Conservation (phyloP, 2,329 filamentous ascomycete genomes). For the Pseudopithomyces maydicus region DNA sequence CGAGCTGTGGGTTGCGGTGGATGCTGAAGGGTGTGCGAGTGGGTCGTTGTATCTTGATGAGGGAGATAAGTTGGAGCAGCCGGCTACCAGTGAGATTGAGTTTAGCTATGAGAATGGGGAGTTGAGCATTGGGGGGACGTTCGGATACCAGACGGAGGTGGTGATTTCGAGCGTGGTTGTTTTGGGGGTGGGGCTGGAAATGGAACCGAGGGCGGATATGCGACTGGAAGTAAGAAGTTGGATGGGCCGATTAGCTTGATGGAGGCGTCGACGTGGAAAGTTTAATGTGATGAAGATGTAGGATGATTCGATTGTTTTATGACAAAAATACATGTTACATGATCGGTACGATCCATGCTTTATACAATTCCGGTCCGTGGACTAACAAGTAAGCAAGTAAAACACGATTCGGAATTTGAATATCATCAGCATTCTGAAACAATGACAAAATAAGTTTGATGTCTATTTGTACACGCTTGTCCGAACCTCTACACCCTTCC, state of each 20-base stretch:
- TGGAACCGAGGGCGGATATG: conserved; percentile 39
- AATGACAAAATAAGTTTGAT: too few relatives aligned
- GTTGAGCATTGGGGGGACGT: conserved; percentile 60
- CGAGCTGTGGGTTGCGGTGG: conserved; percentile 72
- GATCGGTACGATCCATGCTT: too few relatives aligned
- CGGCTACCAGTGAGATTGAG: conserved; percentile 58
- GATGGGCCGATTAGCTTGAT: conserved; percentile 49
- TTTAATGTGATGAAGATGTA: conserved; percentile 1
- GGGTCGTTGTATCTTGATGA: conserved; percentile 79
- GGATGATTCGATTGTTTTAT: too few relatives aligned
- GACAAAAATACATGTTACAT: too few relatives aligned
- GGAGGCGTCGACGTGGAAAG: conserved; percentile 17
- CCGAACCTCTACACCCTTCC: too few relatives aligned
- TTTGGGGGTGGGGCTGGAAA: conserved; percentile 18
- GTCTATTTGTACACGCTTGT: too few relatives aligned
- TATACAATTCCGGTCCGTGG: too few relatives aligned
- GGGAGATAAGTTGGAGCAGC: conserved; percentile 68
- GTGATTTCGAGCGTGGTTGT: conserved; percentile 35
- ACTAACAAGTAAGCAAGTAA: too few relatives aligned
- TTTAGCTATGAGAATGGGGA: conserved; percentile 64
- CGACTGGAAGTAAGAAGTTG: conserved; percentile 58
- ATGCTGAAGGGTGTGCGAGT: conserved; percentile 63
- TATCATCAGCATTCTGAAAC: too few relatives aligned
- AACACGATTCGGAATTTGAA: too few relatives aligned
- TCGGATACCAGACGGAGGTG: conserved; percentile 52